Evolutionary conservation across 371 early-diverging fungal genomes (phyloP), one percentile per base, ranked within the genome.

Genomic region (Synchytrium microbalum): DNA sequence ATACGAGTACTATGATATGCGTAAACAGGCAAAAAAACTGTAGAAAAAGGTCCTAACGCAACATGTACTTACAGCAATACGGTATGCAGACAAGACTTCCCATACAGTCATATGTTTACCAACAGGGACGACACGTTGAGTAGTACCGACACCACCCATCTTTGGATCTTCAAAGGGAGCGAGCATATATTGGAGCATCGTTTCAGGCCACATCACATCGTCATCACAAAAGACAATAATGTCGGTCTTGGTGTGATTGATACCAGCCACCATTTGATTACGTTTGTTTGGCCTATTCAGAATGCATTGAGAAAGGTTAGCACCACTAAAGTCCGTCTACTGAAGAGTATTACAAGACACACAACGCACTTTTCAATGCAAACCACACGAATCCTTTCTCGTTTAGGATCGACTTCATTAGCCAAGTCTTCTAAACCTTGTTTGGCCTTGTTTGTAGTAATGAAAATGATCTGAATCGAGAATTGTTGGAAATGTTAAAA

Each of bases 191-290:
- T 78, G 74, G 0, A 86, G 69, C 73, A 80, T 78, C 14, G 81
- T 80, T 1, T 82, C 81, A 16, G 75, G 72, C 87, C 88, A 88
- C 27, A 88, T 80, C n/a, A 83, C 88, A 66, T 86, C 87, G 60
- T 88, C 88, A 60, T 88, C 87, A 19, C 85, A 82, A 67, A 88
- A 88, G 2, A 88, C 87, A 62, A 85, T 76, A 60, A 88, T 84
- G 62, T 85, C 86, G 1, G 83, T 84, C 2, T 75, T 74, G 0
- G 82, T 79, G 46, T 82, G 80, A 63, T 82, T 81, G 61, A 86
- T 77, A 2, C 88, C 88, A 33, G 81, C 79, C 1, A 83, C 84
- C 88, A 88, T 88, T 69, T 88, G 87, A 14, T 82, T 73, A 28
- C 88, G 78, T 63, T 88, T 88, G 69, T 85, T 87, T 27, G 84